A percentile compares a stretch with the other conserved stretches of the same genome.
Evolutionary conservation across 148 eudicot genomes (phyloP).

Genomic region (Pouteria glomerata): DNA sequence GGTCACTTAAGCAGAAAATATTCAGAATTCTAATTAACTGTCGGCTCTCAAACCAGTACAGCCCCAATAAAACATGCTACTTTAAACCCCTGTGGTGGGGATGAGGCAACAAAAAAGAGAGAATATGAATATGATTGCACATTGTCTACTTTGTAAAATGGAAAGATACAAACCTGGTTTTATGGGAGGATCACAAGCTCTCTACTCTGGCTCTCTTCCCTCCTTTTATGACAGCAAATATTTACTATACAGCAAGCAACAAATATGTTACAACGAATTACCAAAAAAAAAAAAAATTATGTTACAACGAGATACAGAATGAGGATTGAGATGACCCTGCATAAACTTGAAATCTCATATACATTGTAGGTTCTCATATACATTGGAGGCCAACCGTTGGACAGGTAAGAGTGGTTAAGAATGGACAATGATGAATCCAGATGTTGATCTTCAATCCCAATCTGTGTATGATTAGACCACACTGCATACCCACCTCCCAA

Average conservation of each 20-base stretch:
- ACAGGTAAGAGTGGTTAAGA: neutral
- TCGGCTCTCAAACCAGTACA: too few relatives aligned
- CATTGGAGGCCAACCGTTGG: neutral
- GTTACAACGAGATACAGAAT: conserved; percentile 23
- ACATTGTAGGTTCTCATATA: neutral
- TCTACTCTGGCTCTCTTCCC: conserved; percentile 21
- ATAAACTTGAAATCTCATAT: conserved; percentile 8
- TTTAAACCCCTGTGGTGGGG: neutral
- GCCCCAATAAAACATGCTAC: neutral
- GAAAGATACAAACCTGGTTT: conserved; percentile 22
- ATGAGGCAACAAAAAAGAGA: neutral
- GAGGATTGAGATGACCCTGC: conserved; percentile 16
- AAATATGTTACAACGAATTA: conserved; percentile 24
- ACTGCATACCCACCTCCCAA: conserved; percentile 19
- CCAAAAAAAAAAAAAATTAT: conserved; percentile 16
- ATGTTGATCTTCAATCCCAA: conserved; percentile 16
- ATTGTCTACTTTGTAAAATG: neutral
- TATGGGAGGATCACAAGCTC: conserved; percentile 30
- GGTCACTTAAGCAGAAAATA: too few relatives aligned
- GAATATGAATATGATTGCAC: neutral
- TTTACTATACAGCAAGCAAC: conserved; percentile 46
- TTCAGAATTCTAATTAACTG: too few relatives aligned
- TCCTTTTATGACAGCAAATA: conserved; percentile 20
- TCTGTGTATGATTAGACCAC: conserved; percentile 10
- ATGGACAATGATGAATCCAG: neutral